These are phyloP conservation scores for Wickerhamiella sergipiensis DNA, from an alignment of 805 yeast genomes.

Conservation along the genomic window DNA sequence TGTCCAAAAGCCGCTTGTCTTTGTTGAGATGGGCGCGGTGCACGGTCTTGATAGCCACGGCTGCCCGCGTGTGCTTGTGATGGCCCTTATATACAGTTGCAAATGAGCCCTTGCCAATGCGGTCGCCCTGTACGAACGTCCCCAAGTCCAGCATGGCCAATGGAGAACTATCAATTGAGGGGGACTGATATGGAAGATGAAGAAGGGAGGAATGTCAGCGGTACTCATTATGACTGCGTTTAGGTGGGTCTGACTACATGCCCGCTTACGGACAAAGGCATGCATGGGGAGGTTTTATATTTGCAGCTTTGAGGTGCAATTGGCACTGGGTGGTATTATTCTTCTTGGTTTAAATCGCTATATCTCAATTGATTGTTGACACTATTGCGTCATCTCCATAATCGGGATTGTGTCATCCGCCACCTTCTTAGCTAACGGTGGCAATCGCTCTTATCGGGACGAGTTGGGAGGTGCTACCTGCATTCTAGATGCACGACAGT, in stretches of 20 bases:
- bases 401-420: background rate
- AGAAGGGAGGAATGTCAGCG: background rate
- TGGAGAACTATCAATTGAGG: background rate
- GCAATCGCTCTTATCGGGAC: background rate
- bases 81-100: conserved; percentile 89
- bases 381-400: background rate
- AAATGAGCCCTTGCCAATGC: conserved; percentile 91
- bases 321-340: too few species aligned
- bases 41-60: conserved; percentile 85
- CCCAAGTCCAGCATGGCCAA: conserved; percentile 1
- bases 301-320: too few species aligned
- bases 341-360: too few species aligned
- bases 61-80: conserved; percentile 30
- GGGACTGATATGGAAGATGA: background rate
- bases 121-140: conserved; percentile 36
- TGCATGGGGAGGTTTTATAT: too few species aligned
- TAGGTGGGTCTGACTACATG: background rate
- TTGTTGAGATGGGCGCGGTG: conserved; percentile 50
- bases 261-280: too few species aligned
- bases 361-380: background rate
- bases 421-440: background rate
- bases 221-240: background rate
- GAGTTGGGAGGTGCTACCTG: background rate
- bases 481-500: background rate
- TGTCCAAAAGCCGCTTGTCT: conserved; percentile 76